Conservation (phyloP, 2,329 filamentous ascomycete genomes). For the Colletotrichum simmondsii region DNA sequence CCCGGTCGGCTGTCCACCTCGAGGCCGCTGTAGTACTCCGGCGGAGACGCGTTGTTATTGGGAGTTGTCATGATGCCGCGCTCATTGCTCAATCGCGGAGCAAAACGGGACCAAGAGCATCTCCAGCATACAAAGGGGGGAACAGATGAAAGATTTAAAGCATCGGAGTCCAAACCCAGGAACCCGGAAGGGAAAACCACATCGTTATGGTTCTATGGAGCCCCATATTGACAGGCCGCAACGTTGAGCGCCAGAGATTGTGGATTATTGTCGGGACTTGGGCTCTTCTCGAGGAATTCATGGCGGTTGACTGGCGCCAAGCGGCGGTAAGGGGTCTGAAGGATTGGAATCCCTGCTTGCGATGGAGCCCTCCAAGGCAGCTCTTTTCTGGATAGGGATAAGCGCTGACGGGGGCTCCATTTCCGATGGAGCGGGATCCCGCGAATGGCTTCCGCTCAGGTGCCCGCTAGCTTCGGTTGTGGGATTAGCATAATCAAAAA, state of each 20-base stretch:
- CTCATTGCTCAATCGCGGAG: slow-evolving; percentile 3
- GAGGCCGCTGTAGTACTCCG: slow-evolving; percentile 23
- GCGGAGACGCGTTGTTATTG: slow-evolving; percentile 2
- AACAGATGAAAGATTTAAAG: neutral
- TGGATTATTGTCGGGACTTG: neutral
- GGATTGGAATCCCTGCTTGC: slow-evolving; percentile 3
- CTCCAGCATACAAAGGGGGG: neutral
- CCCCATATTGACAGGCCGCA: neutral
- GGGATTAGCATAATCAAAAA: neutral
- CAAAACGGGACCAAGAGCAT: neutral
- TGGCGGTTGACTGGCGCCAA: slow-evolving; percentile 10
- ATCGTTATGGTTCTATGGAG: neutral
- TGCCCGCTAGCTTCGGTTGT: neutral
- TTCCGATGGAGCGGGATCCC: slow-evolving; percentile 2
- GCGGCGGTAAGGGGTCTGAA: slow-evolving; percentile 7
- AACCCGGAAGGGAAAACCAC: neutral
- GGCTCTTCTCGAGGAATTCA: neutral
- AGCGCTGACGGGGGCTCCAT: slow-evolving; percentile 22
- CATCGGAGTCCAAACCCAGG: neutral
- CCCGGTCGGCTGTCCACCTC: slow-evolving; percentile 24
- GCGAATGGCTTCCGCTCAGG: slow-evolving; percentile 16
- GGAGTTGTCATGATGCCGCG: slow-evolving; percentile 19
- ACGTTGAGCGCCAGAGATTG: neutral
- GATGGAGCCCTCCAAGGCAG: neutral
- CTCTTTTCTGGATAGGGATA: slow-evolving; percentile 13